A percentile compares a stretch with the other conserved stretches of the same genome.
phyloP scores from a whole-genome alignment of 2,329 filamentous ascomycete species.

The Cytospora mali region DNA sequence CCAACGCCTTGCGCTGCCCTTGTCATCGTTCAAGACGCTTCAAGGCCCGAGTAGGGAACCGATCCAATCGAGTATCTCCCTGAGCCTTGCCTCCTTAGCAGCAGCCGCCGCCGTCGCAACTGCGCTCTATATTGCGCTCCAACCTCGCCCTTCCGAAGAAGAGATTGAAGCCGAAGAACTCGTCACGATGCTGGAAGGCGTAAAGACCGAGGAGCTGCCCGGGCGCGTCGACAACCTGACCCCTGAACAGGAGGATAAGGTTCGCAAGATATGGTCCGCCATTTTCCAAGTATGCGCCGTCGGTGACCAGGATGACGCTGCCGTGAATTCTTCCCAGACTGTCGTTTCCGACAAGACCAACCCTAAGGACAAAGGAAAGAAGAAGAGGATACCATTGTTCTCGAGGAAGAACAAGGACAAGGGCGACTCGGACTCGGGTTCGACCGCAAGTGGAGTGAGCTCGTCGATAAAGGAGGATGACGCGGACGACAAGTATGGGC shows the following conservation, averaged over 20 bases:
- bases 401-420: constrained; percentile 64
- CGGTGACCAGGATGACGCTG: constrained; percentile 39
- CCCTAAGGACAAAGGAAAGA: constrained; percentile 63
- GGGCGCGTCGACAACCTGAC: constrained; percentile 87
- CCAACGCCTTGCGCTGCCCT: neutral
- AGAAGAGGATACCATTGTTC: constrained; percentile 73
- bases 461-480: constrained; percentile 49
- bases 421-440: constrained; percentile 41
- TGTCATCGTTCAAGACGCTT: neutral
- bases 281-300: constrained; percentile 78
- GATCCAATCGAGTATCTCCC: constrained; percentile 23
- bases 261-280: constrained; percentile 82
- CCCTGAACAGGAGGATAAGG: constrained; percentile 83
- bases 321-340: constrained; percentile 37
- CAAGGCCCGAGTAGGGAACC: neutral
- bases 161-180: constrained; percentile 16
- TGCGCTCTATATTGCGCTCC: constrained; percentile 12
- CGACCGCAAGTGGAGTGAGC: constrained; percentile 41
- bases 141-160: neutral
- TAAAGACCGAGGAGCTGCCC: constrained; percentile 49
- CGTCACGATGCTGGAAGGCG: constrained; percentile 25
- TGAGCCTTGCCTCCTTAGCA: constrained; percentile 12
- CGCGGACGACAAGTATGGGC: constrained; percentile 88
- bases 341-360: constrained; percentile 33
- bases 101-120: constrained; percentile 8